phyloP scores from a whole-genome alignment of 345 rosid species.

The Gossypium herbaceum region DNA sequence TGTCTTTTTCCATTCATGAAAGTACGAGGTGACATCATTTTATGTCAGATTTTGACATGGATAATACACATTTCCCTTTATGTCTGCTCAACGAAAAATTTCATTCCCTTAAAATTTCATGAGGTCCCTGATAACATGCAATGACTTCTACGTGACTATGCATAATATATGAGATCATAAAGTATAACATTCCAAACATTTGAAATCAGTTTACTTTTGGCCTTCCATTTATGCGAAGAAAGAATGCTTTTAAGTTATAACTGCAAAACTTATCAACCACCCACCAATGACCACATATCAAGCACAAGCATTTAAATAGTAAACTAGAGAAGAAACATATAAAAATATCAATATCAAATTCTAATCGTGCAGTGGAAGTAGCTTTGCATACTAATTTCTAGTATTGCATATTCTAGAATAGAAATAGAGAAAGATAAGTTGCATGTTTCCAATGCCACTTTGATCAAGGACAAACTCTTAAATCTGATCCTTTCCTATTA shows the following conservation, averaged over 20 bases:
- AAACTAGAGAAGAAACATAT: background rate
- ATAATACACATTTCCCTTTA: too few species aligned
- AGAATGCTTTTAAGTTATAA: background rate
- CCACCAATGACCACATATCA: background rate
- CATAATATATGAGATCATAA: background rate
- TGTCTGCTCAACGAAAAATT: too few species aligned
- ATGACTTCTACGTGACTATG: too few species aligned
- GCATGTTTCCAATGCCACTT: background rate
- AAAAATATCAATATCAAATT: background rate
- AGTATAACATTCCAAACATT: background rate
- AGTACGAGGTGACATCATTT: too few species aligned
- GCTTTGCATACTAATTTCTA: background rate
- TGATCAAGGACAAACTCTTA: background rate
- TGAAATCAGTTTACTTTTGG: background rate
- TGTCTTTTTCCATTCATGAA: too few species aligned
- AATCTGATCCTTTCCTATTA: conserved; percentile 4
- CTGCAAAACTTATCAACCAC: background rate
- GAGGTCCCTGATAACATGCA: too few species aligned
- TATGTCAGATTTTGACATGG: too few species aligned
- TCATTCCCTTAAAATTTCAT: too few species aligned
- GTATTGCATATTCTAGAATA: background rate
- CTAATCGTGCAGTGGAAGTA: background rate
- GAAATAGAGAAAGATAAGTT: background rate
- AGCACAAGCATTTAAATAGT: background rate
- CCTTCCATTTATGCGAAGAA: background rate